Base-by-base conservation (phyloP, 202 grass and related monocot species). In the Schoenoplectus tabernaemontani region DNA sequence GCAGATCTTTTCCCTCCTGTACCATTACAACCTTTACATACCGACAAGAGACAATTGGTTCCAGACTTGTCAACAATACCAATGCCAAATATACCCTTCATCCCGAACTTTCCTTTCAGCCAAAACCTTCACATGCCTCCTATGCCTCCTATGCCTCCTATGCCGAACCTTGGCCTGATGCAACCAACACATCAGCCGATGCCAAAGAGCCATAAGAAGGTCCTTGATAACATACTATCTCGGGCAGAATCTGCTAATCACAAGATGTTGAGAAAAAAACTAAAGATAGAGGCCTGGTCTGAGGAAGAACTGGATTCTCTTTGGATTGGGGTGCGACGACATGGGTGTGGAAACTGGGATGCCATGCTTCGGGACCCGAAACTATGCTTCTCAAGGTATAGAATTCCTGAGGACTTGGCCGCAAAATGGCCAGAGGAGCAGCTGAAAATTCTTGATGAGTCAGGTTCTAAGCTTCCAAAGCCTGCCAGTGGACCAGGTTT, bases 271-370 rank as follows among this genome's bases (percentile, higher is more conserved):
- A 99, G 90, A 46, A 98, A 89, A 86, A 89, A 85, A 76, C 62
- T 86, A 33, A 99, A 96, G 69, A 38, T 72, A 78, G 90, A 96
- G 79, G 83, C 85, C 83, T 99, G 96, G 96, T 93, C 96, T 62
- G 96, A 99, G 88, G 96, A 99, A 81, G 92, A 99, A 79, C 86
- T 99, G 69, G 96, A 99, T 83, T 87, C 88, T 88, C 84, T 99
- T 81, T 99, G 96, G 96, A 96, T 99, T 79, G 92, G 96, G 79
- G 96, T 99, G 66, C 90, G 96, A 82, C 92, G 96, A 78, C 92
- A 99, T 84, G 96, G 92, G 83, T 88, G 85, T 80, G 96, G 96
- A 85, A 99, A 91, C 78, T 99, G 96, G 96, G 96, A 93, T 76
- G 82, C 78, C 61, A 99, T 96, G 96, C 92, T 96, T 62, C 82